Percentiles rank a stretch among this genome's conserved stretches.
These are phyloP conservation scores for Neurospora sp. DNA, from an alignment of 495 filamentous ascomycete genomes.

Conservation along the genomic window DNA sequence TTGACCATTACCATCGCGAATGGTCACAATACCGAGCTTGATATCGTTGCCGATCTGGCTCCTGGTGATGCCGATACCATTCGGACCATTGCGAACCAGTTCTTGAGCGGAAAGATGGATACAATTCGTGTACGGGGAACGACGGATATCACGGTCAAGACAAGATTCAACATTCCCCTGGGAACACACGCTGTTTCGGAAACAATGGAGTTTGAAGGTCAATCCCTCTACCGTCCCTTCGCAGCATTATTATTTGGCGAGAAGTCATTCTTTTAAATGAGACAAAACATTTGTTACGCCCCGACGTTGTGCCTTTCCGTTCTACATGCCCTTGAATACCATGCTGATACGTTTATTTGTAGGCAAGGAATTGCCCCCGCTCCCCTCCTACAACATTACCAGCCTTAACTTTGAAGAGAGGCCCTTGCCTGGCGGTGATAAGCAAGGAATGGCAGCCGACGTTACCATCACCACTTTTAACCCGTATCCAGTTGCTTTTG, in stretches of 20 bases:
- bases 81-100: slow-evolving; percentile 74
- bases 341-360: slow-evolving; percentile 22
- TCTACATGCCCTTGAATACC: slow-evolving; percentile 1
- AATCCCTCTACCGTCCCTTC: slow-evolving; percentile 49
- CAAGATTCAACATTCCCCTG: slow-evolving; percentile 59
- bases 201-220: slow-evolving; percentile 70
- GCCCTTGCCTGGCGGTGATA: slow-evolving; percentile 29
- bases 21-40: slow-evolving; percentile 61
- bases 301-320: not conserved
- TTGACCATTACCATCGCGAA: slow-evolving; percentile 66
- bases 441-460: slow-evolving; percentile 65
- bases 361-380: slow-evolving; percentile 56
- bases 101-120: slow-evolving; percentile 66
- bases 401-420: slow-evolving; percentile 66
- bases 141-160: slow-evolving; percentile 58
- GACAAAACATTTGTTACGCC: not conserved
- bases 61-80: slow-evolving; percentile 71
- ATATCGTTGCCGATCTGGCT: slow-evolving; percentile 64
- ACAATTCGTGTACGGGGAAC: slow-evolving; percentile 58
- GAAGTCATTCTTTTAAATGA: slow-evolving; percentile 30
- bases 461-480: slow-evolving; percentile 58
- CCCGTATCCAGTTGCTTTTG: slow-evolving; percentile 61
- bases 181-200: slow-evolving; percentile 63
- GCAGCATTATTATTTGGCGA: slow-evolving; percentile 40
- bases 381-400: slow-evolving; percentile 70